phyloP scores from a whole-genome alignment of 169 alveolate genomes.

The Plasmodium falciparum region DNA sequence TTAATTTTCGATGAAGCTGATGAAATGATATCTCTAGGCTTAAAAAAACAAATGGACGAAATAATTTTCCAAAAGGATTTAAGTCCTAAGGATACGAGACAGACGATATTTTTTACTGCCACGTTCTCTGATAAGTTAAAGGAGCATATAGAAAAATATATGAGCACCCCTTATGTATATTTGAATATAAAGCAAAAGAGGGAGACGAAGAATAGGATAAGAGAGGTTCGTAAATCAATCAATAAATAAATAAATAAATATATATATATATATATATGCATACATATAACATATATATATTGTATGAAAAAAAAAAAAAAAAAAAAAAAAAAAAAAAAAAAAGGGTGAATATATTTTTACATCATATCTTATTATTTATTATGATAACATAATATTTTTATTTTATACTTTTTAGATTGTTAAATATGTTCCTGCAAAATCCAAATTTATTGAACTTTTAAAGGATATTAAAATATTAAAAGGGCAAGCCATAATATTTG shows the following conservation, averaged over 20 bases:
- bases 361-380: too few relatives aligned
- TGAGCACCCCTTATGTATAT: constrained; percentile 47
- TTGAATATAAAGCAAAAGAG: constrained; percentile 36
- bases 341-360: too few relatives aligned
- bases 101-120: constrained; percentile 48
- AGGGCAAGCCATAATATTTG: constrained; percentile 65
- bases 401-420: constrained; percentile 17
- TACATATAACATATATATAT: neutral
- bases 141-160: constrained; percentile 25
- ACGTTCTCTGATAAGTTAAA: constrained; percentile 38
- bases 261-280: neutral
- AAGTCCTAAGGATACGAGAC: constrained; percentile 32
- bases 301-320: too few relatives aligned
- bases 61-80: constrained; percentile 50
- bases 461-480: constrained; percentile 26
- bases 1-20: constrained; percentile 96
- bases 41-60: constrained; percentile 52
- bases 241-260: neutral
- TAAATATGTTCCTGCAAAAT: constrained; percentile 38
- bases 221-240: constrained; percentile 7
- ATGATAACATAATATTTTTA: too few relatives aligned
- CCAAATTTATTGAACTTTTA: constrained; percentile 32
- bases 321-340: too few relatives aligned
- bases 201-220: constrained; percentile 44
- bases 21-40: constrained; percentile 96